Conservation (phyloP, 371 early-diverging fungal genomes). For the Zychaea mexicana region DNA sequence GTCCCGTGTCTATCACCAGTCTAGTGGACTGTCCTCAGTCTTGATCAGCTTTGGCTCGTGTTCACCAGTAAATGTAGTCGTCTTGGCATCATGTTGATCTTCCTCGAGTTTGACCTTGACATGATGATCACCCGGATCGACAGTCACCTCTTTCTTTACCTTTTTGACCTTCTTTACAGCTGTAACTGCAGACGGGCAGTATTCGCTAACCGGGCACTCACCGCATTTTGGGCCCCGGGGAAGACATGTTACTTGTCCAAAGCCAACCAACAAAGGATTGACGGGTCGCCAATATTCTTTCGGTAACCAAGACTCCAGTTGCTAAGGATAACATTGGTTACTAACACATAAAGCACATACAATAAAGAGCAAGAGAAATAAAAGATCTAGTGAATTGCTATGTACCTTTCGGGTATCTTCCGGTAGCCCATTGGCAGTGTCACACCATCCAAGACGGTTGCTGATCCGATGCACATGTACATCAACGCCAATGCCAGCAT, state of each 20-base stretch:
- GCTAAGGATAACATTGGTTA: slow-evolving; percentile 27
- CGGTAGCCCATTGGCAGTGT: slow-evolving; percentile 68
- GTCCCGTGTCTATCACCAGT: slow-evolving; percentile 8
- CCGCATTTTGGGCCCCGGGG: slow-evolving; percentile 82
- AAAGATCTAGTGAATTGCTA: neutral
- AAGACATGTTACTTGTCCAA: slow-evolving; percentile 91
- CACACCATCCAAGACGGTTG: slow-evolving; percentile 90
- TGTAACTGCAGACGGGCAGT: slow-evolving; percentile 64
- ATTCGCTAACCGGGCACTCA: slow-evolving; percentile 79
- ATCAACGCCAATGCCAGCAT: slow-evolving; percentile 97
- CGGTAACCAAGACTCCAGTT: slow-evolving; percentile 87
- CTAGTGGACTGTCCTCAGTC: slow-evolving; percentile 8
- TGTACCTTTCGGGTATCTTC: slow-evolving; percentile 81
- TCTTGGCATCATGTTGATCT: neutral
- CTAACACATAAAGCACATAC: too few relatives aligned
- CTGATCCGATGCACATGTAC: slow-evolving; percentile 97
- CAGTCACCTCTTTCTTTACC: slow-evolving; percentile 8
- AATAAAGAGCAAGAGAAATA: neutral
- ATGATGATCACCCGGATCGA: neutral
- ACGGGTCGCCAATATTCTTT: slow-evolving; percentile 86
- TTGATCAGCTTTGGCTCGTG: slow-evolving; percentile 5
- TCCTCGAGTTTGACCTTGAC: neutral
- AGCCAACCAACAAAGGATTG: slow-evolving; percentile 94
- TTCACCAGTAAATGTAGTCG: neutral
- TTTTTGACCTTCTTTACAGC: slow-evolving; percentile 18